Base-by-base conservation (phyloP, 345 rosid genomes). In the Ceriops decandra region DNA sequence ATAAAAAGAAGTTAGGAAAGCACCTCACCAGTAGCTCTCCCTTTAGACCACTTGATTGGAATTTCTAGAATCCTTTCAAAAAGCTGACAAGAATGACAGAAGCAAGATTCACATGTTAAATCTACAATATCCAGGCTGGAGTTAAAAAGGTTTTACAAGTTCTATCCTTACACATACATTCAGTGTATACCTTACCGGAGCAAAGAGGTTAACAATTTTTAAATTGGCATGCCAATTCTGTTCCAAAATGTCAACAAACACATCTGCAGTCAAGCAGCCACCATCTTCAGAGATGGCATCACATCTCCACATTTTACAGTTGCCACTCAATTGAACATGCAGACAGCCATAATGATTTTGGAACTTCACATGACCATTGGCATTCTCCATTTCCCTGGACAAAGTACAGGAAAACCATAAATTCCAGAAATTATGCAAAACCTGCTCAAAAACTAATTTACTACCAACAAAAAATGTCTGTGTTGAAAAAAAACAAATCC, bases 21-120 rank as follows among this genome's bases (percentile, higher is more conserved):
- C 96, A 92, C 98, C 96, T 93, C 98, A 89, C 98, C 98, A 68
- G 91, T 84, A 76, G 95, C 98, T 87, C 97, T 93, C 77, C 98
- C 98, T 77, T 88, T 86, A 22, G 82, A 85, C 97, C 97, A 93
- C 30, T 77, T 73, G 73, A 91, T 87, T 62, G 97, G 97, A 70
- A 93, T 93, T 73, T 87, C 96, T 85, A 93, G 70, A 70, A 93
- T 84, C 76, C 96, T 83, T 81, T 93, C 98, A 79, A 91, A 91
- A 76, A 89, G 91, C 97, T 93, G 89, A 74, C 31, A 74, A 46
- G 61, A 68, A 64, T 24, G 60, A 49, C 9, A 56, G 24, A 76
- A 76, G 53, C 60, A 42, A 65, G 68, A 13, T 53, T 72, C 38
- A 53, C 28, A 63, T 46, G 63, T 42, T 28, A 38, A 69, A 57